Base-by-base conservation (phyloP, 148 eudicot species). In the Rhododendron griersonianum region DNA sequence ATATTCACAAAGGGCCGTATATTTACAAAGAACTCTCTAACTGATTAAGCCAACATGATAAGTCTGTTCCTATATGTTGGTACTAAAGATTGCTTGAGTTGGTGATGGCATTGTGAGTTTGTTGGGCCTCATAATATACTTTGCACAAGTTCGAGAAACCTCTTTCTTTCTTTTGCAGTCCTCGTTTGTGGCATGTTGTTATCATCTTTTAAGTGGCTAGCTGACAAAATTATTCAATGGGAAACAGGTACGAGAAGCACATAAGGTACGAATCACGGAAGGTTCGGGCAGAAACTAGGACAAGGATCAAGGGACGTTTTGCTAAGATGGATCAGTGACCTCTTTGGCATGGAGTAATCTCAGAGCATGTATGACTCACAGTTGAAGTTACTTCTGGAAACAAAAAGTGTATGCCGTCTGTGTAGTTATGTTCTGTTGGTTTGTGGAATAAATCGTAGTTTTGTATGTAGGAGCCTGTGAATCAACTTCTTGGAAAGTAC, bases 261-360 rank as follows among this genome's bases (percentile, higher is more conserved):
- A 88, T 95, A 53, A 88, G 98, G 82, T 95, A 95, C 39, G 98
- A 94, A 86, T 94, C 98, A 50, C 87, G 98, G 84, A 95, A 91
- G 91, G 90, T 90, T 81, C 95, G 95, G 18, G 98, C 98, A 57
- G 98, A 95, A 84, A 89, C 81, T 69, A 91, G 98, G 85, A 90
- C 81, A 67, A 94, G 98, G 88, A 87, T 95, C 85, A 94, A 89
- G 86, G 98, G 98, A 14, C 97, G 98, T 39, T 95, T 95, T 90
- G 98, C 98, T 21, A 95, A 95, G 94, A 87, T 93, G 65, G 93
- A 89, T 45, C 90, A 82, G 35, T 89, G 84, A 81, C 44, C 51
- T 25, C n/a, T 35, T 45, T 28, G 84, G 59, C 47, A 73, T 73
- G 25, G 69, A 65, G 50, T 83, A 77, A 78, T 39, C 1, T 84